Evolutionary conservation across 345 rosid species (phyloP), one percentile per base, ranked within the genome.

Genomic region (Dimocarpus longan): DNA sequence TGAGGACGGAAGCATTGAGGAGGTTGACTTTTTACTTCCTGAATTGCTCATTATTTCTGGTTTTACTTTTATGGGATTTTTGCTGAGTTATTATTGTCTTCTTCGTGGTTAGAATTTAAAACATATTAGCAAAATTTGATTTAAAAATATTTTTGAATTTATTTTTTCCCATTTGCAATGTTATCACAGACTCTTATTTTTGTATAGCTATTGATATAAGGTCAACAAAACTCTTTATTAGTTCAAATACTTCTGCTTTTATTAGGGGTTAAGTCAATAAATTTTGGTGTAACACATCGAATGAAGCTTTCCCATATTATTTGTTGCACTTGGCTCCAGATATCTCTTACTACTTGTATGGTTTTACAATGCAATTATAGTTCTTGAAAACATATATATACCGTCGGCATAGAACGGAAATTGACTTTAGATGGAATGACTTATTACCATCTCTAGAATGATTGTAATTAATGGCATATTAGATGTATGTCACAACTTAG

Each of bases 1-100:
- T 8, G 98, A 94, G 80, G 96, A 94, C 81, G 98, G 96, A 70
- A 94, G 96, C 91, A 91, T 93, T 77, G 96, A 93, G 74, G 89
- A 93, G 89, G 97, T 89, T 72, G 8, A 13, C 16, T 52, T 13
- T 11, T 9, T 32, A 26, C 42, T 19, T 48, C 50, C 21, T 78
- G 9, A 5, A 22, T 66, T 18, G 15, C n/a, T 72, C 18, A 28
- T 0, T 8, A 24, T 48, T 24, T 48, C 5, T 48, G 18, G 50
- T 24, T 70, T 44, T 44, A 24, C 8, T 13, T 26, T 46, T 19
- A n/a, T 40, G 46, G 70, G 24, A 39, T 39, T 39, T 15, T 32
- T 37, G 22, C 70, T 18, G 42, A 18, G 21, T 6, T 66, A 66
- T 37, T 32, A 15, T 15, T 28, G 18, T 65, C 13, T 28, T 37